Evolutionary conservation across 1,284 basidiomycete species (phyloP), one percentile per base, ranked within the genome.

Genomic region (Moniliophthora roreri): DNA sequence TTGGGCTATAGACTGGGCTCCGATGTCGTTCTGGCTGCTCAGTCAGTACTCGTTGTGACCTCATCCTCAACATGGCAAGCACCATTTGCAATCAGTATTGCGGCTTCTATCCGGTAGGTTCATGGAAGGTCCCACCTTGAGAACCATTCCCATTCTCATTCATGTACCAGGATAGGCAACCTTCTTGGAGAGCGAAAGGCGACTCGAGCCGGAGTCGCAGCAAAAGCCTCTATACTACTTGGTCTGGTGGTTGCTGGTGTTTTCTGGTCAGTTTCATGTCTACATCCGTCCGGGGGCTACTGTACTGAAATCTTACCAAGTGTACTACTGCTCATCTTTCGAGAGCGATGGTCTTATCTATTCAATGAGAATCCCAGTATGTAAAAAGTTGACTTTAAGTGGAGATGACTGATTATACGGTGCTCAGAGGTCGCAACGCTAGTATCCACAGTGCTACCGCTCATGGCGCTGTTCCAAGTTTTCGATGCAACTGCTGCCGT

Each of bases 31-130:
- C 75, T 91, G n/a, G 89, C 89, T 0, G 79, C 84, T 0, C 89
- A 93, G 63, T 89, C 86, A 2, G 83, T 93, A 1, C 70, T 93
- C 9, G 73, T 93, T 4, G 82, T 88, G 7, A 90, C 84, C 48
- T 81, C 78, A 24, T 87, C 91, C 2, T 86, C 86, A 2, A 89
- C 89, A 4, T 96, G 85, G 69, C 94, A 96, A 68, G 88, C 89
- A 1, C 93, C 93, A 0, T 93, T 85, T 55, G 84, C 91, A 1
- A 70, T 96, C 20, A 82, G 87, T 51, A 81, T 95, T 7, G 92
- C 94, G 0, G 77, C 88, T 1, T 89, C 93, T 13, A 93, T 96
- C 42, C 83, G 94, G 82, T 88, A 64, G 20, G 76, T 68, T 53
- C 62, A 50, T 52, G 52, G 55, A 21, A 39, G 35, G 2, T 34